Conservation (phyloP, 345 rosid species). For the Camelina neglecta region DNA sequence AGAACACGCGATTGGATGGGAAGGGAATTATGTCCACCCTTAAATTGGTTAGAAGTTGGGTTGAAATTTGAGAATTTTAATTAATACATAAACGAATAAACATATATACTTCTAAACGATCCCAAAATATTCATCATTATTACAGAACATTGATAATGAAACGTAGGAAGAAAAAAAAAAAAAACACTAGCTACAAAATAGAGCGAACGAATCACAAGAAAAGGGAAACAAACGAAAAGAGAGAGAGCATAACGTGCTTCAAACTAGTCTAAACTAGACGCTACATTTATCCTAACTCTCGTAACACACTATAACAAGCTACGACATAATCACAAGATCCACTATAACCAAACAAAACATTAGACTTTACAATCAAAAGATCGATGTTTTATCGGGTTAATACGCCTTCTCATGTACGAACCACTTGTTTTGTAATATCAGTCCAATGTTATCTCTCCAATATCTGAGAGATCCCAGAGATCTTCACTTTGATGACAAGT, state of each 20-base stretch:
- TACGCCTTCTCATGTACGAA: not conserved
- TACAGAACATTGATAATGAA: not conserved
- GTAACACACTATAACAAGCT: conserved; percentile 14
- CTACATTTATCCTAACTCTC: conserved; percentile 22
- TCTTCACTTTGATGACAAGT: conserved; percentile 35
- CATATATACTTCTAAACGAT: too few relatives aligned
- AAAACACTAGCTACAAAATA: not conserved
- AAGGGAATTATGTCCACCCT: too few relatives aligned
- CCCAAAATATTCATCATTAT: conserved; percentile 15
- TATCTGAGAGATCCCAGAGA: conserved; percentile 41
- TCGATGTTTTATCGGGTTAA: not conserved
- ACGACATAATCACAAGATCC: conserved; percentile 18
- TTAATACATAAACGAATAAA: too few relatives aligned
- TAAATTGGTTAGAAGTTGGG: too few relatives aligned
- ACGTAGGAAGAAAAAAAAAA: not conserved
- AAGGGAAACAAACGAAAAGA: too few relatives aligned
- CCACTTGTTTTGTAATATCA: not conserved
- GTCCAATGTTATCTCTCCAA: conserved; percentile 35
- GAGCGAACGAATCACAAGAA: not conserved
- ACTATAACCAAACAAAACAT: conserved; percentile 36
- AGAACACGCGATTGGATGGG: too few relatives aligned
- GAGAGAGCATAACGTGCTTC: not conserved
- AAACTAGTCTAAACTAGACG: conserved; percentile 24
- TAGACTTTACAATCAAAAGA: conserved; percentile 28
- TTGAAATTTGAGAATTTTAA: too few relatives aligned